Evolutionary conservation across 2,329 filamentous ascomycete species (phyloP).

Genomic region (Nemania serpens): DNA sequence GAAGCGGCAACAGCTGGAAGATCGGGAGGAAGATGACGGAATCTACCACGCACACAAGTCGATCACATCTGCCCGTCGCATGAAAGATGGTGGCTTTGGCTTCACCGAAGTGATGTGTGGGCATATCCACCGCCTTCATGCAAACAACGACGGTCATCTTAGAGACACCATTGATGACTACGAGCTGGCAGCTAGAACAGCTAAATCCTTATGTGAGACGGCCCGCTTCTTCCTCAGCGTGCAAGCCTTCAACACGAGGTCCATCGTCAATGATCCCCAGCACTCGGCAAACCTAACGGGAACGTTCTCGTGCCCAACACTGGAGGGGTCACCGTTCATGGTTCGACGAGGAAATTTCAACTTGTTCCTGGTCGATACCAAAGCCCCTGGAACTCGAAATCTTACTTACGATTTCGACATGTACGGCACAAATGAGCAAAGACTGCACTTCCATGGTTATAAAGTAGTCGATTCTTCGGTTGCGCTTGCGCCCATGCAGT

Average conservation of each 20-base stretch:
- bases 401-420: constrained; percentile 67
- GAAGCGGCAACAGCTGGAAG: constrained; percentile 32
- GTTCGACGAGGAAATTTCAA: constrained; percentile 62
- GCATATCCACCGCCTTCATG: constrained; percentile 53
- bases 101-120: constrained; percentile 71
- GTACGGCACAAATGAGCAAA: constrained; percentile 55
- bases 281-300: constrained; percentile 62
- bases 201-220: constrained; percentile 57
- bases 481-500: constrained; percentile 57
- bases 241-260: constrained; percentile 57
- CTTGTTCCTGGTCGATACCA: constrained; percentile 58
- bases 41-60: constrained; percentile 45
- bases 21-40: constrained; percentile 43
- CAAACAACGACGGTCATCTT: constrained; percentile 40
- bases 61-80: constrained; percentile 49
- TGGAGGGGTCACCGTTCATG: constrained; percentile 64
- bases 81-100: constrained; percentile 56
- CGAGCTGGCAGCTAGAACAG: constrained; percentile 56
- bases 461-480: constrained; percentile 66
- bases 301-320: constrained; percentile 60
- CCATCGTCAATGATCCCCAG: constrained; percentile 51
- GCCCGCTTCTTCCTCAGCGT: constrained; percentile 65
- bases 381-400: constrained; percentile 61
- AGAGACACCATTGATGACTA: constrained; percentile 57
- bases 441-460: constrained; percentile 64